A percentile compares a stretch with the other conserved stretches of the same genome.
Conservation (phyloP, 2,329 filamentous ascomycete species). For the Aspergillus thermomutatus region DNA sequence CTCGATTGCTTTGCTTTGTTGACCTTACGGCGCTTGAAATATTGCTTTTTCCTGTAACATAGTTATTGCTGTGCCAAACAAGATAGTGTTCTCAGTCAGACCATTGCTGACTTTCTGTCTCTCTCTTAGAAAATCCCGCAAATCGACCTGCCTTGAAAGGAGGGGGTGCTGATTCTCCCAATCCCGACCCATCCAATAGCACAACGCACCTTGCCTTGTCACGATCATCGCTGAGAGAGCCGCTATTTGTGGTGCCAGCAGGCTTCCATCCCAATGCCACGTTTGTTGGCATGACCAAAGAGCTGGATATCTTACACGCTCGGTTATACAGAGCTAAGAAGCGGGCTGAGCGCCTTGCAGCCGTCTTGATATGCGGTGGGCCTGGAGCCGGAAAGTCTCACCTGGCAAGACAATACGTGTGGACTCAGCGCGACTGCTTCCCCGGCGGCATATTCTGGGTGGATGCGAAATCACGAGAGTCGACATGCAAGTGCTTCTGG, state of each 20-base stretch:
- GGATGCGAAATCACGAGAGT: constrained; percentile 57
- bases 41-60: constrained; percentile 12
- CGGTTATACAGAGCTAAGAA: constrained; percentile 59
- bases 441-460: constrained; percentile 69
- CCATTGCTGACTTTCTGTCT: constrained; percentile 31
- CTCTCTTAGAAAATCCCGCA: constrained; percentile 30
- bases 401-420: constrained; percentile 65
- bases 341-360: constrained; percentile 56
- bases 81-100: constrained; percentile 22
- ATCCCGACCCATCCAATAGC: constrained; percentile 23
- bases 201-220: constrained; percentile 18
- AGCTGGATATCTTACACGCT: constrained; percentile 57
- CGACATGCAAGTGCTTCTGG: constrained; percentile 62
- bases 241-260: constrained; percentile 48
- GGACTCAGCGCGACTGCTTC: constrained; percentile 56
- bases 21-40: not conserved
- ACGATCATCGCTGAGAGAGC: constrained; percentile 22
- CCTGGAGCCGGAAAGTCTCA: constrained; percentile 68
- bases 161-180: constrained; percentile 17
- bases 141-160: constrained; percentile 22
- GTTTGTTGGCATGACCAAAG: constrained; percentile 59
- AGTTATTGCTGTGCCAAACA: constrained; percentile 6
- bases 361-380: constrained; percentile 62
- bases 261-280: constrained; percentile 61
- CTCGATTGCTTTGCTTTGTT: not conserved